Evolutionary conservation across 2,329 filamentous ascomycete species (phyloP).

Genomic region (Dothidotthia symphoricarpi): DNA sequence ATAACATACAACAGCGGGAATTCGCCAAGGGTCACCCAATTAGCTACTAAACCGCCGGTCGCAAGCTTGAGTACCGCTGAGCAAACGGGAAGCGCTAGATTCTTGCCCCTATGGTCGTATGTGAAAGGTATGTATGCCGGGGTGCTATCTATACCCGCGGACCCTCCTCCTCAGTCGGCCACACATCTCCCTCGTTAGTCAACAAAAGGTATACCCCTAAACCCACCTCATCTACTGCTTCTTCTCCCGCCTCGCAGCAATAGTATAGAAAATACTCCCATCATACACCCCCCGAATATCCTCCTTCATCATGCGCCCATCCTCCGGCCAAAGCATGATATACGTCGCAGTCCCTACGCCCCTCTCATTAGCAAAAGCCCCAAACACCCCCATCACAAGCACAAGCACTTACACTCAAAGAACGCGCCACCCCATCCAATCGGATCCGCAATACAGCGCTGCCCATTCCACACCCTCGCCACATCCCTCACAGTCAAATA

Average conservation of each 20-base stretch:
- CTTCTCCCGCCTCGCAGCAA: conserved; percentile 32
- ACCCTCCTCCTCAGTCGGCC: too few species aligned
- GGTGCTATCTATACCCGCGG: too few species aligned
- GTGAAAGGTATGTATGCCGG: too few species aligned
- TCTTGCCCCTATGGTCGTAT: too few species aligned
- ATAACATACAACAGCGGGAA: too few species aligned
- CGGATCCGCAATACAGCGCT: conserved; percentile 44
- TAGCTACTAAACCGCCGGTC: too few species aligned
- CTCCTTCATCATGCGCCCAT: conserved; percentile 58
- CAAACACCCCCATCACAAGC: conserved; percentile 4
- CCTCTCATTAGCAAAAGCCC: neutral
- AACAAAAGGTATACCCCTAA: too few species aligned
- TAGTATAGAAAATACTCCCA: conserved; percentile 51
- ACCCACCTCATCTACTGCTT: neutral
- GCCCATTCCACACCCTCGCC: conserved; percentile 41
- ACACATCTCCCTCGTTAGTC: too few species aligned
- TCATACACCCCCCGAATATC: conserved; percentile 56
- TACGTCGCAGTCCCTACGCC: conserved; percentile 50
- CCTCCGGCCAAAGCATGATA: conserved; percentile 55
- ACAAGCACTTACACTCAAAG: conserved; percentile 43
- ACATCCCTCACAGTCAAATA: conserved; percentile 44
- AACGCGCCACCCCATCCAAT: conserved; percentile 48
- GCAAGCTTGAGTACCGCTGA: too few species aligned
- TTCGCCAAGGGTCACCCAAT: too few species aligned
- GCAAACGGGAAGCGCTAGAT: too few species aligned